These are phyloP conservation scores for Plasmodium knowlesi DNA, from an alignment of 169 alveolate genomes.

Conservation along the genomic window DNA sequence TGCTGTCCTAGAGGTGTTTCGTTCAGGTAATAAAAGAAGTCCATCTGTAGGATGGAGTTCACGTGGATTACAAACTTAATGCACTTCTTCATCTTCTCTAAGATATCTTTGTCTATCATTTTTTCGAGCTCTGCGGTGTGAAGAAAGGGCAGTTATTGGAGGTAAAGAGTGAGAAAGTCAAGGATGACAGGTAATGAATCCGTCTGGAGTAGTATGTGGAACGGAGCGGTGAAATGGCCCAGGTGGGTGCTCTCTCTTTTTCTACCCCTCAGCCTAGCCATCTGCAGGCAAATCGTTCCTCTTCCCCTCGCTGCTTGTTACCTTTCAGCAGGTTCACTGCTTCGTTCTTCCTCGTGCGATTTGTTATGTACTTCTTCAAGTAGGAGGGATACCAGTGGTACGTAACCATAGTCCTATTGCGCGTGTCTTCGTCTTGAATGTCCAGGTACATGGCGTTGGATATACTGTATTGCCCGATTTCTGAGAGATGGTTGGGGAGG, in stretches of 20 bases:
- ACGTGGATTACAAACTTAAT: constrained; percentile 26
- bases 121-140: constrained; percentile 25
- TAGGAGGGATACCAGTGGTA: constrained; percentile 50
- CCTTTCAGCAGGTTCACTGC: constrained; percentile 19
- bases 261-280: background rate
- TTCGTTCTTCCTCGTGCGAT: constrained; percentile 3
- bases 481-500: background rate
- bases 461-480: constrained; percentile 12
- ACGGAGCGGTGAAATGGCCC: background rate
- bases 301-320: background rate
- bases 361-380: constrained; percentile 5
- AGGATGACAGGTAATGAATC: background rate
- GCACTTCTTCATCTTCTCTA: constrained; percentile 50
- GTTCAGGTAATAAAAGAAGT: constrained; percentile 44
- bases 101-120: background rate
- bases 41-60: constrained; percentile 37
- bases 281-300: background rate
- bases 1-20: constrained; percentile 11
- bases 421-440: constrained; percentile 3
- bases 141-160: too few relatives aligned
- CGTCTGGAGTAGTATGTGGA: background rate
- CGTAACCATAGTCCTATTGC: constrained; percentile 10
- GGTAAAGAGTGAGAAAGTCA: too few relatives aligned
- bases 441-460: constrained; percentile 43
- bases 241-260: background rate